phyloP scores from a whole-genome alignment of 139 green algal genomes.

The Volvox reticuliferus region DNA sequence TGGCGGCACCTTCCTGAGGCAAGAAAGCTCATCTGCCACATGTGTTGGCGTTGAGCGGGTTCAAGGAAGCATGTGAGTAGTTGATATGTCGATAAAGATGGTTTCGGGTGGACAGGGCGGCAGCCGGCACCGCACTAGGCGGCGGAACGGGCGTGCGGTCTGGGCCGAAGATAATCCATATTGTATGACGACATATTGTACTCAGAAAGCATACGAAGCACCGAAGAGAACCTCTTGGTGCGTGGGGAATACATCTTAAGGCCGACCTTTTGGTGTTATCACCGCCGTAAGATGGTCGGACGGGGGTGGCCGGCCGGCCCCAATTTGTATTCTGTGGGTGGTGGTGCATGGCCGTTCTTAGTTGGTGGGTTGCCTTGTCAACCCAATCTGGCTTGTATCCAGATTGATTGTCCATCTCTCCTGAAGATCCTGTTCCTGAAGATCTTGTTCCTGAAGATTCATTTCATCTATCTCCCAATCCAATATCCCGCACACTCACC shows the following conservation, averaged over 20 bases:
- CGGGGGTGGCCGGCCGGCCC: no score
- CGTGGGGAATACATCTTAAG: neutral
- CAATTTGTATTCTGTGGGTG: no score
- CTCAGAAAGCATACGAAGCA: neutral
- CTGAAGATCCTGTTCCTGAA: no score
- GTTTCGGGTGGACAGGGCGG: no score
- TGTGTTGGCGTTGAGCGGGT: neutral
- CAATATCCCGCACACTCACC: slow-evolving; percentile 47
- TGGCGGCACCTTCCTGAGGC: slow-evolving; percentile 69
- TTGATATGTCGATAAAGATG: no score
- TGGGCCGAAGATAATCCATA: neutral
- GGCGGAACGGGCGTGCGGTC: neutral
- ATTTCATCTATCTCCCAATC: neutral
- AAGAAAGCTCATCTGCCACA: slow-evolving; percentile 59
- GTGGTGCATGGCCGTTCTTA: no score
- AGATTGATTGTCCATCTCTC: neutral
- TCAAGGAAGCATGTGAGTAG: neutral
- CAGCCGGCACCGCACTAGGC: no score
- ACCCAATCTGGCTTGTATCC: neutral
- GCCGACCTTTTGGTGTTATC: neutral
- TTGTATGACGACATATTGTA: neutral
- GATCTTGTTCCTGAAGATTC: neutral
- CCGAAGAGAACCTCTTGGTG: neutral
- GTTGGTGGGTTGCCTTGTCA: no score
- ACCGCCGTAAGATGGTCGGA: no score